Conservation (phyloP, 306 rosid genomes). For the Begonia masoniana region DNA sequence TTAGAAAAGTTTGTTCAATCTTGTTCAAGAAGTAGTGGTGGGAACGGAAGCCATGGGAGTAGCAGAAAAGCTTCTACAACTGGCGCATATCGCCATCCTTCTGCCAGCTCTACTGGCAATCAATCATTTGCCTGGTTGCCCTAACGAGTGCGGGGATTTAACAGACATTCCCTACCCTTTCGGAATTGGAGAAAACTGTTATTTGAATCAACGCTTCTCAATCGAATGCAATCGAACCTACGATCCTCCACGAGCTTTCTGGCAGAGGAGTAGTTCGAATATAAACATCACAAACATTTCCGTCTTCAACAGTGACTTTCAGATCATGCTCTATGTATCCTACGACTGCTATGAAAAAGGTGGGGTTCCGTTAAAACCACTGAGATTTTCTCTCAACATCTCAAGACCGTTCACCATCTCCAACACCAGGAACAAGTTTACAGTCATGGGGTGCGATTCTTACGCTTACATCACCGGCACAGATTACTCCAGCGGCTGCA, state of each 20-base stretch:
- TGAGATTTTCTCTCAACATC: accelerated
- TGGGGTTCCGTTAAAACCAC: accelerated
- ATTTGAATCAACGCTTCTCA: neutral
- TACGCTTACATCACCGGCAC: accelerated
- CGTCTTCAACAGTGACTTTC: conserved; percentile 3
- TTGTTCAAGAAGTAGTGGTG: too few species aligned
- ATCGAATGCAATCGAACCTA: neutral
- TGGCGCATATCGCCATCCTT: too few species aligned
- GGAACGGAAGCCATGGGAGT: too few species aligned
- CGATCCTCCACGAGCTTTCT: neutral
- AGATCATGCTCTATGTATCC: neutral
- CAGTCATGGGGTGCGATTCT: conserved; percentile 23
- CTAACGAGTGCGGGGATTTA: neutral
- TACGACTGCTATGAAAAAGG: conserved; percentile 1
- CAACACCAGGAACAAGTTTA: conserved; percentile 13
- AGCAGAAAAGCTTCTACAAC: too few species aligned
- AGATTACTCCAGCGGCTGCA: conserved; percentile 16
- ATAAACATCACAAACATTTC: conserved; percentile 8
- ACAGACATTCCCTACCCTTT: neutral
- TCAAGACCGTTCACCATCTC: conserved; percentile 8
- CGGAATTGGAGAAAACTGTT: neutral
- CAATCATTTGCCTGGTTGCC: neutral
- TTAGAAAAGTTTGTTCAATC: too few species aligned
- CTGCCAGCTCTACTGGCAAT: too few species aligned
- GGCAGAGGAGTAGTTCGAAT: neutral